Base-by-base conservation (phyloP, 352 stramenopile genomes). In the Phytophthora niederhauseri region DNA sequence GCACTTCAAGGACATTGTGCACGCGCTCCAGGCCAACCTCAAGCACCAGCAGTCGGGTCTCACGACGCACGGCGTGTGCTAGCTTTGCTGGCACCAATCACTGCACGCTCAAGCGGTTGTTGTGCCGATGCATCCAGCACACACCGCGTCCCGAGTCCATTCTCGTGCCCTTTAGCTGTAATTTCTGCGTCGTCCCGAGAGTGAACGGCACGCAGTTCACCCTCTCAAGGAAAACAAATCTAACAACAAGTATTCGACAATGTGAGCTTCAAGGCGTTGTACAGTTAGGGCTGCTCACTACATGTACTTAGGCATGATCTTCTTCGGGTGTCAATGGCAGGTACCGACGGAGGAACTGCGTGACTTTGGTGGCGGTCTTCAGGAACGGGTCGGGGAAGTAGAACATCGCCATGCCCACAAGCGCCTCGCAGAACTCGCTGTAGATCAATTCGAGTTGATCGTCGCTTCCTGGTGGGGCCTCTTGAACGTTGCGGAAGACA, bases 31-130 rank as follows among this genome's bases (percentile, higher is more conserved):
- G 43, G 61, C 75, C 57, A 92, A 91, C 63, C 59, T 91, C 57
- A 78, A 89, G 68, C 88, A 94, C 80, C 84, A 92, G 61, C 78
- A 86, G 58, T 91, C 85, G 41, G 85, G 85, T 8, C 51, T 85
- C 34, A 91, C 81, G n/a, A 95, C 88, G 30, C 85, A 92, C 66
- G 88, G 88, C 57, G 88, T 95, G 14, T 95, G 88, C 71, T 95
- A 89, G 57, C 53, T 53, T 28, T 43, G 24, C 19, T 61, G 34
- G 31, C 24, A 36, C 36, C 46, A 48, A 36, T 45, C 46, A 48
- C 14, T 48, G 38, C 31, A 20, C n/a, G 19, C 36, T 53, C 14
- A 9, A 12, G 49, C 26, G 20, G 31, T n/a, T 51, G 60, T 46
- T 9, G 19, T 48, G 43, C 9, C 11, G 41, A 45, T 53, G 36